Conservation (phyloP, 306 rosid species). For the Citrullus colocynthis region DNA sequence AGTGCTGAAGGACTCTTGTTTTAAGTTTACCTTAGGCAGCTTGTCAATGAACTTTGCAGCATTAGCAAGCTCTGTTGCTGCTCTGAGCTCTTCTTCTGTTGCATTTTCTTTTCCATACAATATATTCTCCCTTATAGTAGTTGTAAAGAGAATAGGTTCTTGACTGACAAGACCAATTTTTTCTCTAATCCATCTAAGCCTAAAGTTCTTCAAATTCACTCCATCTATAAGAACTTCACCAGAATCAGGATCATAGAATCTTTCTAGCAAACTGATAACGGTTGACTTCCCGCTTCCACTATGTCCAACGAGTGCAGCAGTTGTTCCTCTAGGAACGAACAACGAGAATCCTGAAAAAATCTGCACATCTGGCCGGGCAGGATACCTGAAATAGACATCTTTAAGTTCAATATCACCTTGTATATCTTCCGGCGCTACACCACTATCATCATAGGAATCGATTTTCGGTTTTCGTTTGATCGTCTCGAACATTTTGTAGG, state of each 20-base stretch:
- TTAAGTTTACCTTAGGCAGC: constrained; percentile 38
- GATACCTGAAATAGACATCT: constrained; percentile 63
- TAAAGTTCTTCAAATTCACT: constrained; percentile 40
- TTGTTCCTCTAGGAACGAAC: constrained; percentile 47
- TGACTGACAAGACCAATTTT: constrained; percentile 84
- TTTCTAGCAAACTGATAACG: constrained; percentile 55
- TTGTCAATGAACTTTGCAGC: constrained; percentile 77
- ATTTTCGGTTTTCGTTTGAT: constrained; percentile 52
- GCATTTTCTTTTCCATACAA: constrained; percentile 78
- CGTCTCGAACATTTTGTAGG: constrained; percentile 78
- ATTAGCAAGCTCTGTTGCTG: constrained; percentile 63
- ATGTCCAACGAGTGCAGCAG: constrained; percentile 79
- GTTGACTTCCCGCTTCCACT: constrained; percentile 98
- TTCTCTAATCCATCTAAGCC: constrained; percentile 59
- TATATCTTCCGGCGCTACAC: constrained; percentile 42
- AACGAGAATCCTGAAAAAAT: constrained; percentile 75
- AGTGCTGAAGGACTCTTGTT: neutral
- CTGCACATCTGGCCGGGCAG: constrained; percentile 65
- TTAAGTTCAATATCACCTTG: constrained; percentile 68
- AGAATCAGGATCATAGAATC: constrained; percentile 80
- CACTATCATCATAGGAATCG: constrained; percentile 52
- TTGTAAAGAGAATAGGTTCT: constrained; percentile 60
- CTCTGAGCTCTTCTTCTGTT: constrained; percentile 46
- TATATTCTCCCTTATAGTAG: constrained; percentile 57
- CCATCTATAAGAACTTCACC: constrained; percentile 80